phyloP scores from a whole-genome alignment of 257 asterid species.

The Solanum sejunctum region DNA sequence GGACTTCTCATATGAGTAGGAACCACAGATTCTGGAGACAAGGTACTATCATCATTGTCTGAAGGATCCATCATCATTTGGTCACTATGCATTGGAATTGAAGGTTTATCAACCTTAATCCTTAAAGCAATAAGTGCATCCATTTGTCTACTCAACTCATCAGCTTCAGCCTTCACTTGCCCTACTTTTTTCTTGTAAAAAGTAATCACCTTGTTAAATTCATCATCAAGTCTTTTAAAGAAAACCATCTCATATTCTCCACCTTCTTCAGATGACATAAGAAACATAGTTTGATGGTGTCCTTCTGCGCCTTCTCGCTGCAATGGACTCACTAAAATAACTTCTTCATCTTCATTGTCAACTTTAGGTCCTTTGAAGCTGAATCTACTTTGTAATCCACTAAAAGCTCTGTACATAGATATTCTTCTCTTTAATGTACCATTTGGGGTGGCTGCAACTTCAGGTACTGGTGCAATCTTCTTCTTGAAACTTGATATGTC shows the following conservation, averaged over 20 bases:
- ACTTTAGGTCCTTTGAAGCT: not conserved
- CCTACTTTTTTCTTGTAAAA: conserved; percentile 45
- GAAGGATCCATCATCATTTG: not conserved
- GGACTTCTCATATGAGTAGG: conserved; percentile 21
- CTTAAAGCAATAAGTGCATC: conserved; percentile 77
- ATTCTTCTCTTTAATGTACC: conserved; percentile 35
- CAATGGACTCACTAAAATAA: conserved; percentile 38
- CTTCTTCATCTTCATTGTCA: conserved; percentile 41
- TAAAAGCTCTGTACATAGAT: conserved; percentile 66
- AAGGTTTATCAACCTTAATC: conserved; percentile 40
- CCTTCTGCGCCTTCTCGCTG: conserved; percentile 18
- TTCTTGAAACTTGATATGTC: conserved; percentile 21
- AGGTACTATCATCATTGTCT: not conserved
- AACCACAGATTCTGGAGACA: conserved; percentile 24
- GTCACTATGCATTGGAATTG: not conserved
- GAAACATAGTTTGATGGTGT: conserved; percentile 47
- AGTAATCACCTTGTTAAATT: conserved; percentile 52
- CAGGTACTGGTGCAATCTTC: not conserved
- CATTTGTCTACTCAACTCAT: conserved; percentile 57
- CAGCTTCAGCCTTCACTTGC: conserved; percentile 40
- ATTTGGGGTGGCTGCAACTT: conserved; percentile 6
- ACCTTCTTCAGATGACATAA: conserved; percentile 55
- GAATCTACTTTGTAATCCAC: conserved; percentile 39
- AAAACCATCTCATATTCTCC: conserved; percentile 51
- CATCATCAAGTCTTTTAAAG: conserved; percentile 46